These are phyloP conservation scores for Calocera viscosa DNA, from an alignment of 768 basidiomycete genomes.

Conservation along the genomic window DNA sequence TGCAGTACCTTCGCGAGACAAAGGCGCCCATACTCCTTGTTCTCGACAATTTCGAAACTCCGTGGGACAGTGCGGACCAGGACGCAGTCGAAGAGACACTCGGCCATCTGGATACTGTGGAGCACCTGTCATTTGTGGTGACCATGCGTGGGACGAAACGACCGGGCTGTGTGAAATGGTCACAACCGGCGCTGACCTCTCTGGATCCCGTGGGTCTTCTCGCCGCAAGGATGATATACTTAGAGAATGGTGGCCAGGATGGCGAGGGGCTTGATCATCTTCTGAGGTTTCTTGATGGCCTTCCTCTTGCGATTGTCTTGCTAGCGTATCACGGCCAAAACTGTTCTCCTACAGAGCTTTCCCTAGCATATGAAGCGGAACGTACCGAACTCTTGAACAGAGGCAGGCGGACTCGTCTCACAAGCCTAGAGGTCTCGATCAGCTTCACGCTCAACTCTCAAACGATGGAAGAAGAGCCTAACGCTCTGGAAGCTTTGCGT, in stretches of 20 bases:
- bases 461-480: constrained; percentile 18
- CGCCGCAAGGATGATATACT: not conserved
- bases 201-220: not conserved
- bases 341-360: not conserved
- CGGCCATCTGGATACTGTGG: not conserved
- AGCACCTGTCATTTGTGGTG: not conserved
- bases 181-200: not conserved
- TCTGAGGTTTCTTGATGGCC: not conserved
- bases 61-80: not conserved
- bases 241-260: no score
- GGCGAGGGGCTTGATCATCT: not conserved
- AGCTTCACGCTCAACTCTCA: constrained; percentile 19
- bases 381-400: constrained; percentile 4
- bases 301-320: not conserved
- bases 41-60: not conserved
- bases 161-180: not conserved
- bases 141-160: not conserved
- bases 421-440: constrained; percentile 20
- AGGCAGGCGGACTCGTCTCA: constrained; percentile 9
- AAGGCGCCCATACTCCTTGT: no score
- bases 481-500: constrained; percentile 20
- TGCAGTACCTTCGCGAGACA: no score
- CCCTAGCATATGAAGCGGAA: not conserved
- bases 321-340: not conserved
- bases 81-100: not conserved